Conservation (phyloP, 2,329 filamentous ascomycete species). For the Dothistroma septosporum region DNA sequence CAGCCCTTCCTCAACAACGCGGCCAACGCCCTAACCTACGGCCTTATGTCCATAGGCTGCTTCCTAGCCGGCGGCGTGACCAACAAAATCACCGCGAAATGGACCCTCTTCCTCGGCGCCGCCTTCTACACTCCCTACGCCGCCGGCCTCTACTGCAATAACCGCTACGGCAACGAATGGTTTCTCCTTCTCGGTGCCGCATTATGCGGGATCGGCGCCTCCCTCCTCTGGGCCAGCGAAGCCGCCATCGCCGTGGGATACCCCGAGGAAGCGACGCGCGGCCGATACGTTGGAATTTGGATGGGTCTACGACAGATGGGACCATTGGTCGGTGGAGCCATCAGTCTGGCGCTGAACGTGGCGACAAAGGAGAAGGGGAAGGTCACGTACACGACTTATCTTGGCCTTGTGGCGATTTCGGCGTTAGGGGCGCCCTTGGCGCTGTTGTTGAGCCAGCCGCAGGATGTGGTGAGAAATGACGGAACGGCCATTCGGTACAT, state of each 20-base stretch:
- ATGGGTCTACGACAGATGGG: slow-evolving; percentile 50
- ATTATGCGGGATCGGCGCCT: slow-evolving; percentile 47
- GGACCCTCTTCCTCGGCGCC: slow-evolving; percentile 46
- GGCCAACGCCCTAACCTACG: slow-evolving; percentile 51
- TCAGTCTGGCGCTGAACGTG: slow-evolving; percentile 47
- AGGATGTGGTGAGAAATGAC: slow-evolving; percentile 42
- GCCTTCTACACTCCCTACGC: slow-evolving; percentile 48
- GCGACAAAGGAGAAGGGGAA: slow-evolving; percentile 39
- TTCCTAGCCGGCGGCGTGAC: slow-evolving; percentile 45
- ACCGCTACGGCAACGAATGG: slow-evolving; percentile 51
- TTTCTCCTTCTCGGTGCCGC: slow-evolving; percentile 49
- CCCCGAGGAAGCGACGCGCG: slow-evolving; percentile 46
- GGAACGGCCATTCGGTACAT: slow-evolving; percentile 37
- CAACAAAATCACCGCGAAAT: slow-evolving; percentile 47
- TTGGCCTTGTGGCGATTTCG: slow-evolving; percentile 43
- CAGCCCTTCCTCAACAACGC: slow-evolving; percentile 44
- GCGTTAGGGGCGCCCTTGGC: slow-evolving; percentile 36
- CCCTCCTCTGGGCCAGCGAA: slow-evolving; percentile 50
- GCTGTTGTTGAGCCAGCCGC: slow-evolving; percentile 38
- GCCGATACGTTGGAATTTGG: slow-evolving; percentile 40
- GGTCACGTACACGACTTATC: slow-evolving; percentile 39
- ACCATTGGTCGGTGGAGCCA: slow-evolving; percentile 47
- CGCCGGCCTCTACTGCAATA: slow-evolving; percentile 49
- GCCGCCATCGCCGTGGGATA: slow-evolving; percentile 50
- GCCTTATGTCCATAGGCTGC: slow-evolving; percentile 46